A percentile compares a stretch with the other conserved stretches of the same genome.
Evolutionary conservation across 768 basidiomycete species (phyloP).

Genomic region (Tulasnella sp.): DNA sequence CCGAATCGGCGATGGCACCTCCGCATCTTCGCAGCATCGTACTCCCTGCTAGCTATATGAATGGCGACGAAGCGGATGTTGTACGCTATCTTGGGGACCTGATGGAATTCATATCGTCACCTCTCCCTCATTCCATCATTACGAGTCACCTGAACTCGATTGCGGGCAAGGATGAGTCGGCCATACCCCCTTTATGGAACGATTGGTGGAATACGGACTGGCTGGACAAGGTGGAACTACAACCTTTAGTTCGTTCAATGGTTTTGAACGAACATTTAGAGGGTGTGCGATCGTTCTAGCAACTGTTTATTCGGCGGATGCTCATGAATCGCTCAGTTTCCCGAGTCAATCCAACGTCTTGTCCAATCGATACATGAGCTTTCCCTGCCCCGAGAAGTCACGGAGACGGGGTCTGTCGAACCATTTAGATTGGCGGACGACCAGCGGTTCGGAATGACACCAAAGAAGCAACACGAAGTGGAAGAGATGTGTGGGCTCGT

Average conservation of each 20-base stretch:
- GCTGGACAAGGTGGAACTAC: slow-evolving; percentile 5
- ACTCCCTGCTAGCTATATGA: neutral
- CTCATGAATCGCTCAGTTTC: neutral
- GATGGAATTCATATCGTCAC: slow-evolving; percentile 2
- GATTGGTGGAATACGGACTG: slow-evolving; percentile 15
- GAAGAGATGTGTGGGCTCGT: slow-evolving; percentile 10
- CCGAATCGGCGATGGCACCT: neutral
- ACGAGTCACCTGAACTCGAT: slow-evolving; percentile 9
- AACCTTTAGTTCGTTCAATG: neutral
- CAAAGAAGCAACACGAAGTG: slow-evolving; percentile 19
- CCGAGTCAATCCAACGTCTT: neutral
- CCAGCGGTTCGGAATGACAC: slow-evolving; percentile 9
- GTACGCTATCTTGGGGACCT: slow-evolving; percentile 4
- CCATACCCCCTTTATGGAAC: slow-evolving; percentile 4
- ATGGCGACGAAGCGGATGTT: neutral
- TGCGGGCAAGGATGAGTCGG: neutral
- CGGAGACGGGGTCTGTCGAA: neutral
- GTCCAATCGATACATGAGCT: neutral
- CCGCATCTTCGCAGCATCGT: neutral
- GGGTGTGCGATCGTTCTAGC: slow-evolving; percentile 7
- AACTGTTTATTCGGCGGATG: too few relatives aligned
- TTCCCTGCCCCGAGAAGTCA: neutral
- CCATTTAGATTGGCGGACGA: neutral
- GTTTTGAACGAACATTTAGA: neutral
- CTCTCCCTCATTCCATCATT: slow-evolving; percentile 9